Base-by-base conservation (phyloP, 257 asterid species). In the Scutellaria galericulata region DNA sequence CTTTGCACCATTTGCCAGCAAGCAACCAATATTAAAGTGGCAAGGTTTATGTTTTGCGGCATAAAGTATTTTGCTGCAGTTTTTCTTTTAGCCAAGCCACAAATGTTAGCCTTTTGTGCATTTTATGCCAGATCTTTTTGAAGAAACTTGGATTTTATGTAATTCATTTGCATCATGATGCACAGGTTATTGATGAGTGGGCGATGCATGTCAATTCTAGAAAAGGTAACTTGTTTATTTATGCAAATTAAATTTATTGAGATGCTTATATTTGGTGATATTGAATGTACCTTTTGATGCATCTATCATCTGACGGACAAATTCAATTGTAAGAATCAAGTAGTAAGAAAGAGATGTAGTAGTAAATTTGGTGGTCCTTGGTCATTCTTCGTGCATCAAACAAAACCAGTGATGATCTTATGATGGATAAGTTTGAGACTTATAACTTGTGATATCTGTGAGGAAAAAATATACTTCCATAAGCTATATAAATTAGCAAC, bases 151-250 rank as follows among this genome's bases (percentile, higher is more conserved):
- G 44, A 14, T 48, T 31, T 69, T 69, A 15, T 75, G 60, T 71
- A 47, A 68, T 60, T 10, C 41, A 40, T 68, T 75, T 74, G 24
- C 63, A 56, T 76, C 61, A 5, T 77, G 59, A 73, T 77, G 18
- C 83, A 64, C 90, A 94, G 98, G 78, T 94, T 72, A 86, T 91
- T 58, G 90, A 91, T 40, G 98, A 94, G 83, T 94, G 98, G 98
- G 81, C 89, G 24, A 68, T 62, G 64, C 97, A 89, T 60, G 86
- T 93, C 81, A 83, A 87, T 82, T 80, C 90, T 45, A 83, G 77
- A 79, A 72, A 84, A 83, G 97, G 98, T 94, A 71, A 62, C 67
- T 55, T 68, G 42, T 56, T 71, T 12, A n/a, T 64, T 50, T 27
- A 31, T 1, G 48, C 6, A 27, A 48, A 50, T 67, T 75, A 22